These are phyloP conservation scores for Pinus albicaulis DNA, from an alignment of 75 land plant genomes.

Conservation along the genomic window DNA sequence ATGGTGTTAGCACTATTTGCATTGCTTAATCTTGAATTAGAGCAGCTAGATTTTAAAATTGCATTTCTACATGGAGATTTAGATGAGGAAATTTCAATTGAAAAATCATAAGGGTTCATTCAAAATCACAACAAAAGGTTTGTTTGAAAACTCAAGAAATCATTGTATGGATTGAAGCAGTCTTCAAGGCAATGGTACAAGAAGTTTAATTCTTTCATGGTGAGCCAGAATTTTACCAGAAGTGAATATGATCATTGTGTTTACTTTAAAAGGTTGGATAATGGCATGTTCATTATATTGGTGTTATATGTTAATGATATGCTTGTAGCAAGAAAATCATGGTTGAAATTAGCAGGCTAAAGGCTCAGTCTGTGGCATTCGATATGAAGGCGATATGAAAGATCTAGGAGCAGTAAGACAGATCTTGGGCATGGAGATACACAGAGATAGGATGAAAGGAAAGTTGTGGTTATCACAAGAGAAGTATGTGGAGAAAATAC, in stretches of 20 bases:
- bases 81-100: constrained; percentile 20
- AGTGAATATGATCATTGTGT: background rate
- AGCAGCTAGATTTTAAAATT: constrained; percentile 26
- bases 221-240: constrained; percentile 5
- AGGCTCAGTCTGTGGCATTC: constrained; percentile 6
- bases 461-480: constrained; percentile 10
- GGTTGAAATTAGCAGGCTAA: constrained; percentile 9
- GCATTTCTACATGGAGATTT: constrained; percentile 20
- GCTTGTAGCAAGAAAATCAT: constrained; percentile 17
- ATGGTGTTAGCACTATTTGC: constrained; percentile 5
- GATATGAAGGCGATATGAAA: too few relatives aligned
- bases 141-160: constrained; percentile 22
- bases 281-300: constrained; percentile 10
- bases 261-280: constrained; percentile 5
- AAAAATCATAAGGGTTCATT: constrained; percentile 22
- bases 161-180: constrained; percentile 36
- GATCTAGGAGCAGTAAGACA: constrained; percentile 25
- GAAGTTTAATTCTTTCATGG: constrained; percentile 25
- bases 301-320: constrained; percentile 31
- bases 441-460: background rate
- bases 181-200: constrained; percentile 20
- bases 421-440: constrained; percentile 24
- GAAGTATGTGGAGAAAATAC: constrained; percentile 13
- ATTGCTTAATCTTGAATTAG: constrained; percentile 9
- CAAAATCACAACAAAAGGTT: constrained; percentile 13